Evolutionary conservation across 768 basidiomycete genomes (phyloP), one percentile per base, ranked within the genome.

Genomic region (Nidula microcarpa): DNA sequence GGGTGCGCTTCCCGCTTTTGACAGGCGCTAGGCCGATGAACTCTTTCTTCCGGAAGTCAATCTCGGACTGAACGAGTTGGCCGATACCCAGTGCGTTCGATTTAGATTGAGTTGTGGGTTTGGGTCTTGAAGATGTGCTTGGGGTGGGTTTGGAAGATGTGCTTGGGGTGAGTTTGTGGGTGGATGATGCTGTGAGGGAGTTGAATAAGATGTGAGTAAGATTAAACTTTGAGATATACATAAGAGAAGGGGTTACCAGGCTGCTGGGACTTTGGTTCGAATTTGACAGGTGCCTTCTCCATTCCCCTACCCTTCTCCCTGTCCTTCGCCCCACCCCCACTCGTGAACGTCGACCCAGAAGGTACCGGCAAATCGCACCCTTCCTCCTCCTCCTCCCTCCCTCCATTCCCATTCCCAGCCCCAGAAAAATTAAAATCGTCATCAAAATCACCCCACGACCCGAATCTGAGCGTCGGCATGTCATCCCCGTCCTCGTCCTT

Each of bases 401-500:
- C 23, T 23, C 23, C 52, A 30, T 32, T 51, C 17, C 14, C 13
- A 11, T 30, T 36, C n/a, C 13, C 13, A n/a, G 7, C 37, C 10
- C 35, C 37, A 41, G 34, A 41, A 41, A 81, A 71, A 36, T 77
- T 62, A 60, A 87, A 86, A 49, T 82, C 82, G 5, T 74, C 64
- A 39, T 77, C 68, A 52, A 80, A 80, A 50, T 74, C 71, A 52
- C 72, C 68, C 71, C 73, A 75, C 23, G 66, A 58, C 5, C 70
- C 78, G 37, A 85, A 63, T 46, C 57, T 63, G 4, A 46, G 44
- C n/a, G 65, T 66, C 17, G 75, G 67, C 14, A 81, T 59, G 51
- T 80, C 78, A 23, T 23, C 23, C 23, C 23, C 4, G 23, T 23
- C 23, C 14, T 67, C 66, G 37, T 72, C 66, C 50, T 74, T 66